phyloP scores from a whole-genome alignment of 768 basidiomycete species.

The Ramaria sp. region DNA sequence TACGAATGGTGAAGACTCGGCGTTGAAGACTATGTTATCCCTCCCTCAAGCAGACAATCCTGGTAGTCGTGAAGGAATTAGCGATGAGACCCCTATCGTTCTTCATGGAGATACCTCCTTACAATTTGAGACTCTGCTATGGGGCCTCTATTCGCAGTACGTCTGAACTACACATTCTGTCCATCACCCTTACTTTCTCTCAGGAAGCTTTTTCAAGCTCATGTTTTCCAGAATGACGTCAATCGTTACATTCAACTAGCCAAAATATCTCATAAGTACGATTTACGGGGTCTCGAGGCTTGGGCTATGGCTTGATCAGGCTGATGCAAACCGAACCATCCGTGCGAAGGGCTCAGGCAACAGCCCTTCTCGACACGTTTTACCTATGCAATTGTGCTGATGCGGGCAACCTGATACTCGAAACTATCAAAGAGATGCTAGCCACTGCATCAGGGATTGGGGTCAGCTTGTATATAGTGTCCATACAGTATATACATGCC shows the following conservation, averaged over 20 bases:
- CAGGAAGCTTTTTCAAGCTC: background rate
- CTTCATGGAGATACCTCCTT: background rate
- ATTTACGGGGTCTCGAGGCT: background rate
- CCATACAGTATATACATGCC: too few species aligned
- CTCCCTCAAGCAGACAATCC: background rate
- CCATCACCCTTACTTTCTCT: background rate
- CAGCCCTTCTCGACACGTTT: background rate
- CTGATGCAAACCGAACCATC: background rate
- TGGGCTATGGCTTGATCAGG: background rate
- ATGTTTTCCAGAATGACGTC: background rate
- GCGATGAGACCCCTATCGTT: background rate
- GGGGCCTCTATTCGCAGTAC: background rate
- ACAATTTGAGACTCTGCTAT: background rate
- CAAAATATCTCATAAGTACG: background rate
- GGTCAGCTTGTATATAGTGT: too few species aligned
- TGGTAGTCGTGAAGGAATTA: background rate
- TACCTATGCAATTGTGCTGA: background rate
- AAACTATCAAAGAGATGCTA: background rate
- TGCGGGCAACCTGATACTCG: background rate
- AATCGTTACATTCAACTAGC: background rate
- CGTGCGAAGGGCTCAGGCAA: background rate
- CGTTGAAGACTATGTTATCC: background rate
- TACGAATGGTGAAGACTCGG: background rate
- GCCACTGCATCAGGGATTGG: too few species aligned
- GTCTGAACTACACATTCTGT: background rate